phyloP scores from a whole-genome alignment of 345 rosid genomes.

The Camelina neglecta region DNA sequence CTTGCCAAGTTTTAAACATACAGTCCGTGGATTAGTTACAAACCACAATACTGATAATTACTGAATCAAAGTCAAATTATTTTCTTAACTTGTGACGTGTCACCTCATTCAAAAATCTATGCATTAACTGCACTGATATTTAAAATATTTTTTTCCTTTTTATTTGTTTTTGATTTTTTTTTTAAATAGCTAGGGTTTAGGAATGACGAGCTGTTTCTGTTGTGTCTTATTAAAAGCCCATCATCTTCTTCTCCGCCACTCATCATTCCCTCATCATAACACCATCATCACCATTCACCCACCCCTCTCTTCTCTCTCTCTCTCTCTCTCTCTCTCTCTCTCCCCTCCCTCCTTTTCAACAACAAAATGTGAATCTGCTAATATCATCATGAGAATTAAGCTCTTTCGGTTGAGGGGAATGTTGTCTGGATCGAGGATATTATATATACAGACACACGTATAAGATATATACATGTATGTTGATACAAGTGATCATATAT shows the following conservation, averaged over 20 bases:
- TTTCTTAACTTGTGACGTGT: slow-evolving; percentile 11
- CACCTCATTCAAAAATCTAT: slow-evolving; percentile 24
- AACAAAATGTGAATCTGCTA: slow-evolving; percentile 37
- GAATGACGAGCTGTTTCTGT: slow-evolving; percentile 35
- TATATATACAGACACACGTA: background rate
- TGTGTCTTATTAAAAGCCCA: slow-evolving; percentile 44
- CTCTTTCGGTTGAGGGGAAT: slow-evolving; percentile 62
- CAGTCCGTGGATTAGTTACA: background rate
- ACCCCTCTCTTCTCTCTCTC: slow-evolving; percentile 36
- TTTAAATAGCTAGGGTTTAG: slow-evolving; percentile 44
- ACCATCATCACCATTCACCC: slow-evolving; percentile 47
- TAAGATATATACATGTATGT: background rate
- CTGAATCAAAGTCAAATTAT: background rate
- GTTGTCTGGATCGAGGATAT: slow-evolving; percentile 65
- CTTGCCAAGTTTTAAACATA: background rate
- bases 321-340: slow-evolving; percentile 40
- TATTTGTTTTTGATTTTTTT: background rate
- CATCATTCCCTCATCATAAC: slow-evolving; percentile 53
- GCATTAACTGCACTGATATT: slow-evolving; percentile 23
- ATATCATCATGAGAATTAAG: slow-evolving; percentile 42
- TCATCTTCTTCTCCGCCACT: slow-evolving; percentile 43
- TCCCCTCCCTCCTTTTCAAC: slow-evolving; percentile 37
- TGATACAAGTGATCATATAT: background rate
- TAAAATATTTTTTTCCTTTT: background rate
- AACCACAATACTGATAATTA: slow-evolving; percentile 10